Percentiles rank a stretch among this genome's conserved stretches.
Evolutionary conservation across 805 yeast genomes (phyloP).

Genomic region (Blastobotrys parvus): DNA sequence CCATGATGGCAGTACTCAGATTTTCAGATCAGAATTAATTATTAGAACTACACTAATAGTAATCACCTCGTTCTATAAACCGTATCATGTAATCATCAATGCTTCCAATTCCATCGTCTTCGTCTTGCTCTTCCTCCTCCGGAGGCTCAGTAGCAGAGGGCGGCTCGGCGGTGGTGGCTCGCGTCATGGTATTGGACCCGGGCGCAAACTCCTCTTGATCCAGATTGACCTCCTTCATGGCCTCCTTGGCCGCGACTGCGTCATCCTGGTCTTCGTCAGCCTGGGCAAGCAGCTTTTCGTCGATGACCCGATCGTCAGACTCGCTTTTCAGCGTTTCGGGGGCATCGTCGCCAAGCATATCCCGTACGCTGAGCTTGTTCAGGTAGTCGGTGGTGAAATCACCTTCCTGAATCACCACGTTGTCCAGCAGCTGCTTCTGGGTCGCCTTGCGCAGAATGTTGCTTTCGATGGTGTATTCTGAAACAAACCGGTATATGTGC

Average conservation of each 20-base stretch:
- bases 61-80: constrained; percentile 76
- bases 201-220: constrained; percentile 71
- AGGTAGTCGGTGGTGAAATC: constrained; percentile 97
- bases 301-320: constrained; percentile 4
- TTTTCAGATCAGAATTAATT: no score
- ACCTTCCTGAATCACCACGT: constrained; percentile 94
- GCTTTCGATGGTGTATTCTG: constrained; percentile 93
- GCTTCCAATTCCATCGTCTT: constrained; percentile 56
- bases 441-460: constrained; percentile 90
- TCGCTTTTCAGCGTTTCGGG: constrained; percentile 21
- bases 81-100: constrained; percentile 95
- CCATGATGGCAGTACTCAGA: no score
- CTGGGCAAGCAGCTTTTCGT: constrained; percentile 66
- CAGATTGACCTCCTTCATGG: constrained; percentile 74
- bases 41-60: constrained; percentile 33
- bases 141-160: constrained; percentile 4
- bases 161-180: constrained; percentile 2
- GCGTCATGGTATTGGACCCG: not conserved
- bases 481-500: constrained; percentile 91
- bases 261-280: constrained; percentile 80
- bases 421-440: constrained; percentile 87
- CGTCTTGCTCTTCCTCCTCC: constrained; percentile 33
- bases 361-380: constrained; percentile 77
- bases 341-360: constrained; percentile 57
- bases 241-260: constrained; percentile 74